Percentiles rank a stretch among this genome's conserved stretches.
These are phyloP conservation scores for Chytridium lagenaria DNA, from an alignment of 371 early-diverging fungal species.

Conservation along the genomic window DNA sequence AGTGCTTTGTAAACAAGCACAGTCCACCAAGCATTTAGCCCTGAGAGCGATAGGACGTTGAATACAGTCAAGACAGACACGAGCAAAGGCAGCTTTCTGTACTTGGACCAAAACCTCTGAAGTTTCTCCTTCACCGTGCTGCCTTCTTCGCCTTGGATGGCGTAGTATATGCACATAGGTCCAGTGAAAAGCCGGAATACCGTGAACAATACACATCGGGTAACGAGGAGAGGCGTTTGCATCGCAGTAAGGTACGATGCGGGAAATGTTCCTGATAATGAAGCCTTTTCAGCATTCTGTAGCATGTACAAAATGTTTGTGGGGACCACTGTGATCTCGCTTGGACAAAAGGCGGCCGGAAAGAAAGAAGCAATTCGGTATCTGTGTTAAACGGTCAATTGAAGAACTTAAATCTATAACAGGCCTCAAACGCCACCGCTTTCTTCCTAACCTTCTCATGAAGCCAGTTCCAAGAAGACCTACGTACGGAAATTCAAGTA, in stretches of 20 bases:
- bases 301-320: constrained; percentile 43
- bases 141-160: constrained; percentile 18
- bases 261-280: neutral
- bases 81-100: constrained; percentile 27
- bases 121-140: constrained; percentile 12
- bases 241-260: neutral
- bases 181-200: constrained; percentile 34
- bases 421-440: too few relatives aligned
- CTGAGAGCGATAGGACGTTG: constrained; percentile 36
- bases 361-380: constrained; percentile 17
- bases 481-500: neutral
- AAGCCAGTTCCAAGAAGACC: constrained; percentile 16
- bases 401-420: too few relatives aligned
- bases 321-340: constrained; percentile 42
- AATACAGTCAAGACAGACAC: constrained; percentile 30
- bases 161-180: constrained; percentile 23
- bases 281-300: constrained; percentile 18
- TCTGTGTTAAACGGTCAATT: too few relatives aligned
- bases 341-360: constrained; percentile 24
- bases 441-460: constrained; percentile 16
- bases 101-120: neutral
- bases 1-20: constrained; percentile 36
- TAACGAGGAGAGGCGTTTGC: constrained; percentile 12
- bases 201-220: constrained; percentile 36
- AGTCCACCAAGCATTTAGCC: constrained; percentile 44